Conservation (phyloP, 306 rosid species). For the Dalbergia cochinchinensis region DNA sequence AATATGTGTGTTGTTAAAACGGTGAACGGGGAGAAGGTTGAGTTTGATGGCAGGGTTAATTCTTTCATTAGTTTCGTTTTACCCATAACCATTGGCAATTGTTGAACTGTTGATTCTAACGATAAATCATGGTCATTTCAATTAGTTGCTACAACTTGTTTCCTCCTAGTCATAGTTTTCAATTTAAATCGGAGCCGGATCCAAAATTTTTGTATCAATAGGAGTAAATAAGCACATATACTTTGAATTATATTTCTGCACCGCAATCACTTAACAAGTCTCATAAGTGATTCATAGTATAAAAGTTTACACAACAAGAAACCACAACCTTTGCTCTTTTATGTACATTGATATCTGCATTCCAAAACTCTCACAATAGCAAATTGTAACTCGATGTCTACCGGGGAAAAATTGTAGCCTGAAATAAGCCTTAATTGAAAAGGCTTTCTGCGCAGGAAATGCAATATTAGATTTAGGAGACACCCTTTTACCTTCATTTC, state of each 20-base stretch:
- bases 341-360: neutral
- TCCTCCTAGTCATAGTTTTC: neutral
- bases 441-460: neutral
- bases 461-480: neutral
- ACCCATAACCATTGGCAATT: slow-evolving; percentile 47
- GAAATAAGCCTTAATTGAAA: neutral
- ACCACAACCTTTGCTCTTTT: neutral
- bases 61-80: slow-evolving; percentile 58
- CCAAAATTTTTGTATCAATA: neutral
- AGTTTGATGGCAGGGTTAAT: slow-evolving; percentile 52
- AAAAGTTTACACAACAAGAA: no score
- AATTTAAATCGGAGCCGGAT: neutral
- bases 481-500: neutral
- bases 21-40: slow-evolving; percentile 44
- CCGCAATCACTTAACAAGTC: neutral
- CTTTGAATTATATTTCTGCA: neutral
- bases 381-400: neutral
- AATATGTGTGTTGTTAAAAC: slow-evolving; percentile 50
- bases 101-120: slow-evolving; percentile 51
- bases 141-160: slow-evolving; percentile 22
- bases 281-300: neutral
- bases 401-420: neutral
- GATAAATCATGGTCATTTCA: slow-evolving; percentile 46
- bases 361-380: neutral
- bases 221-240: neutral